Percentiles rank a stretch among this genome's conserved stretches.
Evolutionary conservation across 2,329 filamentous ascomycete species (phyloP).

Genomic region (Fusarium begoniae): DNA sequence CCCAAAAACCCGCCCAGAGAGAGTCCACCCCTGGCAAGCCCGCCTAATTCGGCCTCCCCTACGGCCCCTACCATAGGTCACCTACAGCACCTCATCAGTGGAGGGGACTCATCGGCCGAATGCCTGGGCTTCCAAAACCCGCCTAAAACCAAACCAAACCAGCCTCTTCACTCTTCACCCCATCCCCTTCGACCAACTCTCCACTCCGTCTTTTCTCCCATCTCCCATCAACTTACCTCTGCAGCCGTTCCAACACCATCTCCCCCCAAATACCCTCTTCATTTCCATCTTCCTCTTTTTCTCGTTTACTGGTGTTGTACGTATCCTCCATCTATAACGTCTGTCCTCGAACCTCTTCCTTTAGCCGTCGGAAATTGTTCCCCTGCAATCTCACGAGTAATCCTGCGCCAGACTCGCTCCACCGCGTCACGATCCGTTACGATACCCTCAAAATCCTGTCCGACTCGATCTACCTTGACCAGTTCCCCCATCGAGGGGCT

Average conservation of each 20-base stretch:
- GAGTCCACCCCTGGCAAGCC: slow-evolving; percentile 24
- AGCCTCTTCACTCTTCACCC: slow-evolving; percentile 36
- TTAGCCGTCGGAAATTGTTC: slow-evolving; percentile 12
- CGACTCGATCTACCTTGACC: slow-evolving; percentile 32
- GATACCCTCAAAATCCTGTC: slow-evolving; percentile 34
- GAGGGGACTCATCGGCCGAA: slow-evolving; percentile 20
- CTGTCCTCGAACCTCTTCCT: slow-evolving; percentile 22
- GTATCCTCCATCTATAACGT: slow-evolving; percentile 10
- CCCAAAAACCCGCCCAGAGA: slow-evolving; percentile 24
- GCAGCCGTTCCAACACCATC: slow-evolving; percentile 31
- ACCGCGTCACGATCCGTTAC: slow-evolving; percentile 40
- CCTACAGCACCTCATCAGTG: not conserved
- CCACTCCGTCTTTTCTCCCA: slow-evolving; percentile 32
- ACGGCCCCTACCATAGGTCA: slow-evolving; percentile 3
- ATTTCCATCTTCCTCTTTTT: slow-evolving; percentile 28
- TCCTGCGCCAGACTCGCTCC: slow-evolving; percentile 34
- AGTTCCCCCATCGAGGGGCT: slow-evolving; percentile 40
- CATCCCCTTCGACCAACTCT: slow-evolving; percentile 15
- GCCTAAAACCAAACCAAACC: slow-evolving; percentile 39
- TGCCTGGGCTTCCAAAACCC: slow-evolving; percentile 36
- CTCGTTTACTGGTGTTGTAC: slow-evolving; percentile 22
- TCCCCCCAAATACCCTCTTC: slow-evolving; percentile 15
- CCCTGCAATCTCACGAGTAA: slow-evolving; percentile 28
- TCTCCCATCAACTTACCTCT: slow-evolving; percentile 30
- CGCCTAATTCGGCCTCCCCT: slow-evolving; percentile 36